Evolutionary conservation across 2,329 filamentous ascomycete genomes (phyloP).

Genomic region (Beauveria medogensis): DNA sequence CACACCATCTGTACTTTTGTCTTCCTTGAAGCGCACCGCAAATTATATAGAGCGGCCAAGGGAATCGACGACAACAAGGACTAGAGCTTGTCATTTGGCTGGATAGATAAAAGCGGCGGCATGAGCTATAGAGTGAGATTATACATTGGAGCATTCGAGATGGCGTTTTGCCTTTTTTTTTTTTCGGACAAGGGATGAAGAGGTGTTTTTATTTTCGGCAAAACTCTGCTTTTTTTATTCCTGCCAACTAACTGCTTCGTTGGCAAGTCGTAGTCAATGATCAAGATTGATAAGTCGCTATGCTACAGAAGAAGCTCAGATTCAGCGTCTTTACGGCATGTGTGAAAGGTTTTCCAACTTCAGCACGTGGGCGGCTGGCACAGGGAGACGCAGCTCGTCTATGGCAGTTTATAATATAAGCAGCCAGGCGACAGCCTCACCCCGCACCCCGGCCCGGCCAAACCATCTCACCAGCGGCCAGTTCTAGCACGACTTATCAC

Average conservation of each 20-base stretch:
- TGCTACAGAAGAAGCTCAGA: neutral
- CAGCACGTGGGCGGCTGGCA: neutral
- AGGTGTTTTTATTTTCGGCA: too few species aligned
- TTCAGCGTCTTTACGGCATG: neutral
- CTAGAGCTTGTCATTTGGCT: conserved; percentile 16
- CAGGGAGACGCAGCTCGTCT: neutral
- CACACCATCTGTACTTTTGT: conserved; percentile 85
- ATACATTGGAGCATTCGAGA: conserved; percentile 10
- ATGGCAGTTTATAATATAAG: neutral
- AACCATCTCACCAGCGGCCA: neutral
- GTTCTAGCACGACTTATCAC: neutral
- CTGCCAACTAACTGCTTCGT: too few species aligned
- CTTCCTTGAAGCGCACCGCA: conserved; percentile 81
- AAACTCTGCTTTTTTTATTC: too few species aligned
- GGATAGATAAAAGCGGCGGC: conserved; percentile 13
- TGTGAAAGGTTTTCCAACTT: neutral
- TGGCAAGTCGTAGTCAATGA: too few species aligned
- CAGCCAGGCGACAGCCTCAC: neutral
- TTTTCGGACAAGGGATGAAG: neutral
- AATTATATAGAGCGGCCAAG: conserved; percentile 54
- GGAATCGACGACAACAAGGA: conserved; percentile 24
- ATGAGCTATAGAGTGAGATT: neutral
- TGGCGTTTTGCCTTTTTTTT: conserved; percentile 19
- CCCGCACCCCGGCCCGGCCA: neutral
- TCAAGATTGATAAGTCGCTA: neutral